These are phyloP conservation scores for Penicillium cataractarum DNA, from an alignment of 495 filamentous ascomycete species.

Conservation along the genomic window DNA sequence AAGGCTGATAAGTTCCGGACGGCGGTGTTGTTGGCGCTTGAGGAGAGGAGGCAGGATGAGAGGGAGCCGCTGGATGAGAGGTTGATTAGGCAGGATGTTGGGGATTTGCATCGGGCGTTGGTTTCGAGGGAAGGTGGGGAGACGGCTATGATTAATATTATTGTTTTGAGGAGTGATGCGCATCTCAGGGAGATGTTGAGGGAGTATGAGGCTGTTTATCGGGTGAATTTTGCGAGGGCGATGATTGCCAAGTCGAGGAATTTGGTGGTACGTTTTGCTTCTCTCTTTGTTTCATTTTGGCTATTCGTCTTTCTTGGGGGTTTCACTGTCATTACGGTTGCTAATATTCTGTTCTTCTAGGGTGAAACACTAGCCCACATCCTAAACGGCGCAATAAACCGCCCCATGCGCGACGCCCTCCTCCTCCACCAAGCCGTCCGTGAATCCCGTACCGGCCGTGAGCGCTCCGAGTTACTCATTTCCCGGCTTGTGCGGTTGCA, in stretches of 20 bases:
- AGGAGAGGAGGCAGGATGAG: conserved; percentile 83
- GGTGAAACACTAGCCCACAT: conserved; percentile 95
- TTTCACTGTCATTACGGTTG: not conserved
- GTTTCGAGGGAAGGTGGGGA: conserved; percentile 80
- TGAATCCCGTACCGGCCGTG: conserved; percentile 60
- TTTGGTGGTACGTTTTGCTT: conserved; percentile 69
- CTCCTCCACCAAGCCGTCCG: conserved; percentile 91
- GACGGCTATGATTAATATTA: conserved; percentile 85
- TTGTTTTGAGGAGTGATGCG: conserved; percentile 74
- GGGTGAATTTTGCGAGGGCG: conserved; percentile 80
- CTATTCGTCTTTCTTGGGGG: no score
- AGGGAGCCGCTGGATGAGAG: conserved; percentile 57
- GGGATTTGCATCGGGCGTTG: conserved; percentile 69
- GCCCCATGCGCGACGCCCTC: conserved; percentile 89
- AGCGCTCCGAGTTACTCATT: conserved; percentile 81
- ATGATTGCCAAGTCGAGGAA: conserved; percentile 89
- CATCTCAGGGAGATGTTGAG: conserved; percentile 81
- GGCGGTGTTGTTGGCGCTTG: conserved; percentile 82
- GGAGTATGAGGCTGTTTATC: conserved; percentile 69
- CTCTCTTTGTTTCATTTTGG: no score
- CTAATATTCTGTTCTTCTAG: conserved; percentile 44
- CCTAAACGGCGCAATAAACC: conserved; percentile 95
- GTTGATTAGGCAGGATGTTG: conserved; percentile 70
- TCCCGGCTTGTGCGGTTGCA: conserved; percentile 79
- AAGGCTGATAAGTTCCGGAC: conserved; percentile 93